These are phyloP conservation scores for Sequoia sempervirens DNA, from an alignment of 75 land plant species.

Conservation along the genomic window DNA sequence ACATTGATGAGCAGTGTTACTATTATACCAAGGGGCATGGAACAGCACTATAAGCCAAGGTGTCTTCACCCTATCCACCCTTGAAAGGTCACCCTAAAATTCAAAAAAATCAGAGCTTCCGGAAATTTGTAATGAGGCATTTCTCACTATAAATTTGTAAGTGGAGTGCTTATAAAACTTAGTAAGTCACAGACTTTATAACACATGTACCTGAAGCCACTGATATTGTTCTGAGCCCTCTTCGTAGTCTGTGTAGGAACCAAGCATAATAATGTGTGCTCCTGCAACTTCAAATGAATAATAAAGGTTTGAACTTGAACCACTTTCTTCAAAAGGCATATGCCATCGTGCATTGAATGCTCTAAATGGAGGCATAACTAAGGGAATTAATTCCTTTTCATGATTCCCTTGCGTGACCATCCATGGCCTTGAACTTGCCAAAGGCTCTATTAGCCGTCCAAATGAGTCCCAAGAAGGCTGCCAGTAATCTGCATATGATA, in stretches of 20 bases:
- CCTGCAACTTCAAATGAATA: conserved; percentile 97
- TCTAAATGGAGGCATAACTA: conserved; percentile 46
- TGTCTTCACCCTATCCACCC: conserved; percentile 68
- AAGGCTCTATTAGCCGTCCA: conserved; percentile 75
- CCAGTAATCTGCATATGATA: conserved; percentile 86
- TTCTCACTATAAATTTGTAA: neutral
- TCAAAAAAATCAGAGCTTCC: neutral
- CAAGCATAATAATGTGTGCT: conserved; percentile 87
- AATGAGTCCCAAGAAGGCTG: conserved; percentile 87
- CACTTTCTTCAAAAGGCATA: conserved; percentile 93
- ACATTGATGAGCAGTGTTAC: conserved; percentile 79
- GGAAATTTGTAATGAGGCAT: neutral
- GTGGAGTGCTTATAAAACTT: neutral
- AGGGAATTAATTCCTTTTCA: conserved; percentile 70
- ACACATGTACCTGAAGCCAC: conserved; percentile 74
- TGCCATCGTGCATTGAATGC: conserved; percentile 86
- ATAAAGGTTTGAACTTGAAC: conserved; percentile 90
- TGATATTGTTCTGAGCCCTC: conserved; percentile 68
- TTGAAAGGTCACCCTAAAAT: conserved; percentile 73
- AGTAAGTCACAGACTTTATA: neutral
- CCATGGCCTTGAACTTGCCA: conserved; percentile 87
- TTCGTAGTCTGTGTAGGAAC: conserved; percentile 84
- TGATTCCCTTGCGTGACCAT: conserved; percentile 99
- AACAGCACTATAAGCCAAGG: conserved; percentile 87
- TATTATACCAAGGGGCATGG: conserved; percentile 98